phyloP scores from a whole-genome alignment of 306 rosid genomes.

The Ziziphus jujuba region DNA sequence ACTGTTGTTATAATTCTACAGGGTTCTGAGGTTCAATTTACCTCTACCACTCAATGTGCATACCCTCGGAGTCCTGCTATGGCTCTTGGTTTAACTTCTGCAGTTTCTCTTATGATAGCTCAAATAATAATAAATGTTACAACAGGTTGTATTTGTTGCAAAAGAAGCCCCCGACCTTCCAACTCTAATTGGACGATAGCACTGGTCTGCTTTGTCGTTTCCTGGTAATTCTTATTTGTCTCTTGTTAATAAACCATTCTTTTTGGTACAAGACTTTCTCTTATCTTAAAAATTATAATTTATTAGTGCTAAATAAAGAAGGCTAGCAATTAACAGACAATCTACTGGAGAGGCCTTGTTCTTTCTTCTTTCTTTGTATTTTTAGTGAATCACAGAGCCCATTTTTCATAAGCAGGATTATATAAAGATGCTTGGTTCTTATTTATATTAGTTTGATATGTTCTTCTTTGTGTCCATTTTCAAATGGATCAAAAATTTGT shows the following conservation, averaged over 20 bases:
- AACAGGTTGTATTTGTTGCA: constrained; percentile 84
- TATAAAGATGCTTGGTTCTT: no score
- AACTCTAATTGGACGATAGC: constrained; percentile 64
- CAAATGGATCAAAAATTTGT: background rate
- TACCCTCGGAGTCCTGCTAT: constrained; percentile 89
- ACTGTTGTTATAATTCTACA: constrained; percentile 37
- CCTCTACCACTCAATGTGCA: constrained; percentile 36
- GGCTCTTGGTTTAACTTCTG: constrained; percentile 78
- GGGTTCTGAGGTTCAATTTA: constrained; percentile 53
- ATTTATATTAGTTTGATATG: no score
- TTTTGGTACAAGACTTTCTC: constrained; percentile 12
- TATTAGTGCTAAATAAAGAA: background rate
- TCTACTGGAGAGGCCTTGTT: no score
- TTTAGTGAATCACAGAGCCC: no score
- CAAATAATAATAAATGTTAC: constrained; percentile 59
- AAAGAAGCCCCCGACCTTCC: constrained; percentile 43
- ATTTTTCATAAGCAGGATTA: no score
- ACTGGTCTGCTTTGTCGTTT: constrained; percentile 63
- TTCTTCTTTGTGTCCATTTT: no score
- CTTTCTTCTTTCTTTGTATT: no score
- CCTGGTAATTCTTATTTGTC: constrained; percentile 57
- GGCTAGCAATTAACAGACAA: no score
- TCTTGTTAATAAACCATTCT: background rate
- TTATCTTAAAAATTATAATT: constrained; percentile 1
- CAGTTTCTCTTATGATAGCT: constrained; percentile 67